A percentile compares a stretch with the other conserved stretches of the same genome.
Conservation (phyloP, 805 yeast genomes). For the Metschnikowia henanensis region DNA sequence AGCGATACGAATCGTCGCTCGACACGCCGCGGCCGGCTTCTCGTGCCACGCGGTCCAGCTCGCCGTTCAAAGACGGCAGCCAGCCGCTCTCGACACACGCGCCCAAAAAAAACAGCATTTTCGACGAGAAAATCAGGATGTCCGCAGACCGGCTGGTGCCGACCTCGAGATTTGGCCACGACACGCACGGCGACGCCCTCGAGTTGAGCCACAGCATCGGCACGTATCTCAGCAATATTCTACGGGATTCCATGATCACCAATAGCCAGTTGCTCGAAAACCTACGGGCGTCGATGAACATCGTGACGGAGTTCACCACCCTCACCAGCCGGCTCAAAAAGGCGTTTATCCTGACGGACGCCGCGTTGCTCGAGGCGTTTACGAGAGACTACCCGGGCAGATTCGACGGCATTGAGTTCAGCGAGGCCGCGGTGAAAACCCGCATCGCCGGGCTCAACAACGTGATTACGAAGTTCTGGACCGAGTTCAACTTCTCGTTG, state of each 20-base stretch:
- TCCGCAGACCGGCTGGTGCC: constrained; percentile 8
- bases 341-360: constrained; percentile 49
- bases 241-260: constrained; percentile 68
- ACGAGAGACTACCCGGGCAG: constrained; percentile 27
- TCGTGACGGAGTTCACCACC: constrained; percentile 48
- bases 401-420: constrained; percentile 34
- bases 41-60: constrained; percentile 6
- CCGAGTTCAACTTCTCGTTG: constrained; percentile 15
- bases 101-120: constrained; percentile 23
- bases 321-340: constrained; percentile 54
- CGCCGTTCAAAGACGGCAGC: constrained; percentile 9
- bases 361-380: constrained; percentile 44
- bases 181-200: constrained; percentile 7
- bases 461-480: constrained; percentile 19
- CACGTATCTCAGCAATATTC: constrained; percentile 57
- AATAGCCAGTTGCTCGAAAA: constrained; percentile 51
- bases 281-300: constrained; percentile 45
- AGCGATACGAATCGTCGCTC: constrained; percentile 5
- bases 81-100: constrained; percentile 14
- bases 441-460: constrained; percentile 17
- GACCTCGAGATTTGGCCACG: constrained; percentile 5
- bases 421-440: constrained; percentile 32
- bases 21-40: constrained; percentile 9
- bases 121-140: constrained; percentile 23
- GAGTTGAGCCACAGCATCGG: constrained; percentile 47